phyloP scores from a whole-genome alignment of 2,329 filamentous ascomycete genomes.

The Colletotrichum ledebouriae region DNA sequence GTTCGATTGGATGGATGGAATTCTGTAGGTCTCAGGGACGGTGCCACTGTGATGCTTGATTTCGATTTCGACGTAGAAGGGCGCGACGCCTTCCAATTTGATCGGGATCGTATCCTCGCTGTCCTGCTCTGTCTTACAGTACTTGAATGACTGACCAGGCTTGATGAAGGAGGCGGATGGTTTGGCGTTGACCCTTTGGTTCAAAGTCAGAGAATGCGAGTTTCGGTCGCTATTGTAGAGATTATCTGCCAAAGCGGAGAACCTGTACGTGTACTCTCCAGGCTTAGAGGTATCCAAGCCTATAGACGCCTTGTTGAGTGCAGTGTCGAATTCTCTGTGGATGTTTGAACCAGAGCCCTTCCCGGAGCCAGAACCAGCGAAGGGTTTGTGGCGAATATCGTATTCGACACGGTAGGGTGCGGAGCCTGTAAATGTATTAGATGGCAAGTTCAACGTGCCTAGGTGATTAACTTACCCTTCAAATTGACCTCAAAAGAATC shows the following conservation, averaged over 20 bases:
- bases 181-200: constrained; percentile 86
- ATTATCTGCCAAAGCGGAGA: constrained; percentile 84
- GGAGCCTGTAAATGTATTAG: constrained; percentile 67
- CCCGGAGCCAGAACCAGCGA: constrained; percentile 16
- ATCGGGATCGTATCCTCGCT: constrained; percentile 91
- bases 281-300: constrained; percentile 88
- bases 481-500: constrained; percentile 88
- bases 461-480: constrained; percentile 68
- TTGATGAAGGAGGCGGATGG: constrained; percentile 86
- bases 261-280: constrained; percentile 88
- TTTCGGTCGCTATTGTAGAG: constrained; percentile 84
- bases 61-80: constrained; percentile 91
- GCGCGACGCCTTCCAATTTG: constrained; percentile 83
- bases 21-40: constrained; percentile 83
- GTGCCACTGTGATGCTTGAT: constrained; percentile 90
- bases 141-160: constrained; percentile 94
- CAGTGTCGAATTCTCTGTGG: constrained; percentile 80
- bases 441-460: background rate
- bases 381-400: constrained; percentile 50
- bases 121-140: constrained; percentile 87
- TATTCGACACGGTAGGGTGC: constrained; percentile 72
- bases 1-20: constrained; percentile 82
- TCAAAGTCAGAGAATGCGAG: constrained; percentile 76
- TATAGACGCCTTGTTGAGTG: constrained; percentile 81
- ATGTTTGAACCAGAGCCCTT: constrained; percentile 18